Evolutionary conservation across 306 rosid genomes (phyloP), one percentile per base, ranked within the genome.

Genomic region (Hylodesmum podocarpum): DNA sequence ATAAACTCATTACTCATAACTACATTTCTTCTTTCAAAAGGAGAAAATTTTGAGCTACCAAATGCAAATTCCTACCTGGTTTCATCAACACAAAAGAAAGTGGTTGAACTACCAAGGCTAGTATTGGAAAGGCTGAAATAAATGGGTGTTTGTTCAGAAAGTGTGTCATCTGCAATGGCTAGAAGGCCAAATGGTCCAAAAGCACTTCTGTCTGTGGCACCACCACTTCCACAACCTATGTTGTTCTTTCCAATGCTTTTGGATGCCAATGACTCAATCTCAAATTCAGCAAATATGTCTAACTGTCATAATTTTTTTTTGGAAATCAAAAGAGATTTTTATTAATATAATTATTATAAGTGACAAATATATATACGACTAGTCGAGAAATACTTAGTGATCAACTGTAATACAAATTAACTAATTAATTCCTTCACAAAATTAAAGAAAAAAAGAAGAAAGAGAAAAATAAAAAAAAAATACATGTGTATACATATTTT

Each of bases 101-200:
- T 84, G 14, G 66, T 71, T 36, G 79, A 18, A 31, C 5, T 59
- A 47, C 70, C 77, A 70, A 68, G 40, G 2, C 64, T 84, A 27
- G 76, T 51, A 67, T 83, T 84, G 41, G 89, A 46, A 16, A 44
- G 59, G 19, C 76, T 80, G 40, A 92, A 90, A 79, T 87, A 90
- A 50, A 92, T 25, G 3, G 96, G 88, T 36, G 97, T 92, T 3
- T 71, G 79, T 81, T 92, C 97, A 5, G 91, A 84, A 66, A 90
- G 93, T 33, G 84, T 34, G 31, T 90, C 83, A 40, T 92, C 91
- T 8, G 97, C 97, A 16, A 90, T 74, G 29, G 87, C 92, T 16
- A 90, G 29, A 70, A 92, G 8, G 0, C 97, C 97, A 73, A 92
- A 90, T 28, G 97, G 97, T 77, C 97, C 97, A 5, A 84, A 83